These are phyloP conservation scores for Xylaria sp. DNA, from an alignment of 2,329 filamentous ascomycete species.

Conservation along the genomic window DNA sequence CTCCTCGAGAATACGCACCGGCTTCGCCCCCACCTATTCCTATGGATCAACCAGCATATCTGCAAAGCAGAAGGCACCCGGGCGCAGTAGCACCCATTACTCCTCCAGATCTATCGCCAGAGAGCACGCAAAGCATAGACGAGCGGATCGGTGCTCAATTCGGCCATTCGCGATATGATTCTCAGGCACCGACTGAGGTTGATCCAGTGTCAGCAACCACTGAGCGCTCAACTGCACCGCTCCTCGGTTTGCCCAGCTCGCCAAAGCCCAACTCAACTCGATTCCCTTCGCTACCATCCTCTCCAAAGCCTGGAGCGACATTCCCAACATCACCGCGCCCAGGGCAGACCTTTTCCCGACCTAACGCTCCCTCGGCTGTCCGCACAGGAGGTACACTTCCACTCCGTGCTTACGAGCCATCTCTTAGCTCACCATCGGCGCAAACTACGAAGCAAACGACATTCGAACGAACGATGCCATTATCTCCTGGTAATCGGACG, in stretches of 20 bases:
- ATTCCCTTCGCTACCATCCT: conserved; percentile 51
- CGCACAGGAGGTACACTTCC: conserved; percentile 68
- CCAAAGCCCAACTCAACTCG: conserved; percentile 53
- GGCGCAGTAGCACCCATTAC: conserved; percentile 57
- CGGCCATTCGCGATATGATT: conserved; percentile 52
- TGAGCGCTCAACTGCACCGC: conserved; percentile 60
- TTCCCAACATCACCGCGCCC: conserved; percentile 60
- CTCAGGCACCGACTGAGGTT: conserved; percentile 53
- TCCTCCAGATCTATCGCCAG: conserved; percentile 58
- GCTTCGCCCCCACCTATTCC: conserved; percentile 67
- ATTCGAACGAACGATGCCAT: conserved; percentile 67
- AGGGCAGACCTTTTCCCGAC: conserved; percentile 59
- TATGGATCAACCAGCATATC: conserved; percentile 56
- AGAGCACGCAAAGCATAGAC: conserved; percentile 64
- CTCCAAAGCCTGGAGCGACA: conserved; percentile 50
- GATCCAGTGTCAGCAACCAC: conserved; percentile 65
- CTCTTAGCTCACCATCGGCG: conserved; percentile 61
- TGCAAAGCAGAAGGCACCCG: conserved; percentile 44
- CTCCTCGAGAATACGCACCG: conserved; percentile 68
- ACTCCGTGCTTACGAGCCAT: conserved; percentile 70
- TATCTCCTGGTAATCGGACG: conserved; percentile 67
- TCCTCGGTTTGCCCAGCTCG: conserved; percentile 62
- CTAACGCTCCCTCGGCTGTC: conserved; percentile 64
- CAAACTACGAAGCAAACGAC: conserved; percentile 71
- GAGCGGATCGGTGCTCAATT: conserved; percentile 61